Conservation (phyloP, 2,329 filamentous ascomycete genomes). For the Epichloe scottii region DNA sequence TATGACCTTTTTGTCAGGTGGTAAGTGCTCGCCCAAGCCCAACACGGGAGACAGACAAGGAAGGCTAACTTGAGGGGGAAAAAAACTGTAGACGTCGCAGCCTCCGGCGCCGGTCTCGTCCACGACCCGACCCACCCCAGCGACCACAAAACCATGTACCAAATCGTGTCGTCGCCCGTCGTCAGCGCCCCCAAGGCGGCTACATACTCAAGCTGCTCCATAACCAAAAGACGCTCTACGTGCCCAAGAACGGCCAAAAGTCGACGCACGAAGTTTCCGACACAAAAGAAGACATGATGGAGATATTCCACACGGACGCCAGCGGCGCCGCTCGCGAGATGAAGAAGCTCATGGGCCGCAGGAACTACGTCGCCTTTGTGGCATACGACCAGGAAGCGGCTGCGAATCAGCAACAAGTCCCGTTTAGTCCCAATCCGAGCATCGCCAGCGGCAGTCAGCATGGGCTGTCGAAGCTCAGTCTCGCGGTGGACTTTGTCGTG, state of each 20-base stretch:
- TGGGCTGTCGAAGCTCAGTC: conserved; percentile 55
- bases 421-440: conserved; percentile 26
- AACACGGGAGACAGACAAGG: background rate
- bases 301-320: conserved; percentile 93
- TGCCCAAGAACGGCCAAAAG: conserved; percentile 75
- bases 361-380: conserved; percentile 90
- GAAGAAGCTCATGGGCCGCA: conserved; percentile 82
- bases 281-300: conserved; percentile 99
- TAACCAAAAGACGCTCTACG: conserved; percentile 82
- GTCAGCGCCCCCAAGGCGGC: conserved; percentile 71
- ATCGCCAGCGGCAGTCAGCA: conserved; percentile 24
- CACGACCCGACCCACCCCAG: conserved; percentile 85
- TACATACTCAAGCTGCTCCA: conserved; percentile 94
- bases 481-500: conserved; percentile 94
- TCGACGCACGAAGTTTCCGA: conserved; percentile 66
- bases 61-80: background rate
- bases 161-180: conserved; percentile 85
- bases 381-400: conserved; percentile 75
- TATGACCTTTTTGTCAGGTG: conserved; percentile 93
- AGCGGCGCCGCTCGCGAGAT: conserved; percentile 71
- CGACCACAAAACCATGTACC: conserved; percentile 99
- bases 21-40: conserved; percentile 27
- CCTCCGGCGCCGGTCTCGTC: conserved; percentile 80
- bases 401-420: conserved; percentile 26
- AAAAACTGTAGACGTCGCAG: conserved; percentile 56